These are phyloP conservation scores for Phaeosphaeria sp. DNA, from an alignment of 2,329 filamentous ascomycete species.

Conservation along the genomic window DNA sequence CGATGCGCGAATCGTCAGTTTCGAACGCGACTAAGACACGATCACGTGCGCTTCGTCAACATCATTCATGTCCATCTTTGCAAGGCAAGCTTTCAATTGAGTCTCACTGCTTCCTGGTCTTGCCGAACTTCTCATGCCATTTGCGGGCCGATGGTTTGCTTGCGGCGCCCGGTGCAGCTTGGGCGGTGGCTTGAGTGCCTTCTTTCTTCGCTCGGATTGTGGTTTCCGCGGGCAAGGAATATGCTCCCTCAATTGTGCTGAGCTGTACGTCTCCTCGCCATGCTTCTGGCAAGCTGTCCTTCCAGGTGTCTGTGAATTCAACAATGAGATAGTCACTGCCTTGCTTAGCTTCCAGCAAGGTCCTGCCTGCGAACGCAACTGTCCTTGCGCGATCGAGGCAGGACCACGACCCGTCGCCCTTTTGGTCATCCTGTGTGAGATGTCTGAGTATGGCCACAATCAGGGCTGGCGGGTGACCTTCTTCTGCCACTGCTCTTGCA, in stretches of 20 bases:
- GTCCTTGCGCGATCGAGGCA: slow-evolving; percentile 43
- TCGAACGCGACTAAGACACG: slow-evolving; percentile 10
- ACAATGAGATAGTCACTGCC: slow-evolving; percentile 36
- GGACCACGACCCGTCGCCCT: slow-evolving; percentile 39
- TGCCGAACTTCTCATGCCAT: slow-evolving; percentile 50
- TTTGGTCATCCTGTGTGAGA: slow-evolving; percentile 38
- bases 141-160: slow-evolving; percentile 43
- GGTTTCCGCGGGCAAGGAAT: slow-evolving; percentile 40
- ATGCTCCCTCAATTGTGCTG: slow-evolving; percentile 38
- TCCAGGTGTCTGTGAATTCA: slow-evolving; percentile 47
- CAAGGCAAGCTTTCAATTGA: neutral
- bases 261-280: slow-evolving; percentile 46
- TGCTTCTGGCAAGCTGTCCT: slow-evolving; percentile 45
- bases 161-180: slow-evolving; percentile 10
- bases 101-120: slow-evolving; percentile 39
- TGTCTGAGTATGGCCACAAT: slow-evolving; percentile 46
- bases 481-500: slow-evolving; percentile 40
- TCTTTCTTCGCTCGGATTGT: slow-evolving; percentile 38
- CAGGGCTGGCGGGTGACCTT: slow-evolving; percentile 48
- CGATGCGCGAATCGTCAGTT: neutral
- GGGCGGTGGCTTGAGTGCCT: neutral
- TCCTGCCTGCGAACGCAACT: slow-evolving; percentile 41
- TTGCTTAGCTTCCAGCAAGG: slow-evolving; percentile 37
- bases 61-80: neutral
- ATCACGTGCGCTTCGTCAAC: slow-evolving; percentile 12